Evolutionary conservation across 2,329 filamentous ascomycete genomes (phyloP).

Genomic region (Plenodomus tracheiphilus): DNA sequence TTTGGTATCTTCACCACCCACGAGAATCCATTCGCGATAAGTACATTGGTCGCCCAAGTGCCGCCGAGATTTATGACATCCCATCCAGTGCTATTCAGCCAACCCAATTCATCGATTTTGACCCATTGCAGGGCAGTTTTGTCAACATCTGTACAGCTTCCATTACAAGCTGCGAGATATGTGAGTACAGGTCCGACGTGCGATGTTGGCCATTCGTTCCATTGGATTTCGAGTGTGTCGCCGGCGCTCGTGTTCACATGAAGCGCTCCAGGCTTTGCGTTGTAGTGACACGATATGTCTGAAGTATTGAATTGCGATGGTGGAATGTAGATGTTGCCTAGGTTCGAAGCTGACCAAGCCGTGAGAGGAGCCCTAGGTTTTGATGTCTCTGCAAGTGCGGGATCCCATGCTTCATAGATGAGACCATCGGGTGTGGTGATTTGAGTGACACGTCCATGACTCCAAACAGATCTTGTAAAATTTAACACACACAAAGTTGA

Average conservation of each 20-base stretch:
- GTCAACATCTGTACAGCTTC: constrained; percentile 22
- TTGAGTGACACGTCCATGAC: constrained; percentile 28
- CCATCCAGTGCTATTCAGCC: constrained; percentile 28
- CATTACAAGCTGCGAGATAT: constrained; percentile 36
- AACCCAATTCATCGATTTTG: constrained; percentile 38
- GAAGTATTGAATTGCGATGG: constrained; percentile 27
- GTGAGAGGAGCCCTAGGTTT: constrained; percentile 13
- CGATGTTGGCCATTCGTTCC: constrained; percentile 50
- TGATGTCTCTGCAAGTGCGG: constrained; percentile 9
- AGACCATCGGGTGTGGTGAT: constrained; percentile 21
- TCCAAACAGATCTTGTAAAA: not conserved
- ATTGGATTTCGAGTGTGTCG: constrained; percentile 54
- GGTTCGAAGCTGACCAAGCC: constrained; percentile 28
- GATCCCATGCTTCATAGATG: constrained; percentile 30
- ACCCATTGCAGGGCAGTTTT: constrained; percentile 30
- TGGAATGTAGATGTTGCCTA: constrained; percentile 29
- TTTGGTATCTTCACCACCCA: constrained; percentile 50
- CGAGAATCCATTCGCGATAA: constrained; percentile 51
- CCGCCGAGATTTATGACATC: constrained; percentile 16
- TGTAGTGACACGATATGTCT: constrained; percentile 62
- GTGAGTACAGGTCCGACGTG: constrained; percentile 41
- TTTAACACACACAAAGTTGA: not conserved
- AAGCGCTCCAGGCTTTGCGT: constrained; percentile 54
- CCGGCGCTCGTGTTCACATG: constrained; percentile 61
- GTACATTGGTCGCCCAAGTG: constrained; percentile 37